Conservation (phyloP, 2,329 filamentous ascomycete genomes). For the Clarireedia monteithiana region DNA sequence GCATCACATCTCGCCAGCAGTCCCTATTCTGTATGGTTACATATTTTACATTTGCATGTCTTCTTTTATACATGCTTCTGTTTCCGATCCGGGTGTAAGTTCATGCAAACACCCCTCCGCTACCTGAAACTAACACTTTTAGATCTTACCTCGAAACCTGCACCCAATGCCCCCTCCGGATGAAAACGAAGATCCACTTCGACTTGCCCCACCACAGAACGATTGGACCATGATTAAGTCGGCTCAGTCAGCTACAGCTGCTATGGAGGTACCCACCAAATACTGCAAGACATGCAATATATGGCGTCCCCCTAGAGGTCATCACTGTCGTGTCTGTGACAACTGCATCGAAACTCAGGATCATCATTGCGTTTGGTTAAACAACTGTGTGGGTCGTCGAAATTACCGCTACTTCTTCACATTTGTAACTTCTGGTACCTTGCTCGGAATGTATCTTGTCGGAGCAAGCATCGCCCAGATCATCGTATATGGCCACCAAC, state of each 20-base stretch:
- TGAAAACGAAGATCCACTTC: slow-evolving; percentile 71
- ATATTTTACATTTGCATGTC: slow-evolving; percentile 85
- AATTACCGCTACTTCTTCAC: slow-evolving; percentile 98
- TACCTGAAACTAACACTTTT: slow-evolving; percentile 14
- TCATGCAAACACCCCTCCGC: background rate
- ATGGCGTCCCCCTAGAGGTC: slow-evolving; percentile 90
- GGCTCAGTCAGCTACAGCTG: slow-evolving; percentile 62
- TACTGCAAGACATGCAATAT: slow-evolving; percentile 97
- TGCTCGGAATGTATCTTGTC: slow-evolving; percentile 70
- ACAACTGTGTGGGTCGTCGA: slow-evolving; percentile 92
- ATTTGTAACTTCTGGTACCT: slow-evolving; percentile 73
- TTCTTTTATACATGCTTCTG: slow-evolving; percentile 88
- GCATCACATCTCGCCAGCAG: slow-evolving; percentile 77
- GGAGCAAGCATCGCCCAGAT: slow-evolving; percentile 76
- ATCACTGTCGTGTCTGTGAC: slow-evolving; percentile 94
- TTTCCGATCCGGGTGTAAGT: slow-evolving; percentile 86
- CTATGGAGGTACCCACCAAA: slow-evolving; percentile 97
- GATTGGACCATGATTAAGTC: slow-evolving; percentile 92
- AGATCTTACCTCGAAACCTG: slow-evolving; percentile 89
- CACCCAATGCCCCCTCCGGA: slow-evolving; percentile 76
- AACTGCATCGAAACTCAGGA: slow-evolving; percentile 97
- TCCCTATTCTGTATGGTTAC: slow-evolving; percentile 86
- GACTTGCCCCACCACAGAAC: slow-evolving; percentile 75
- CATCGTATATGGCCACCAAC: slow-evolving; percentile 57
- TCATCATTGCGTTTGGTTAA: slow-evolving; percentile 98